Evolutionary conservation across 495 filamentous ascomycete genomes (phyloP).

Genomic region (Penicillium samsonianum): DNA sequence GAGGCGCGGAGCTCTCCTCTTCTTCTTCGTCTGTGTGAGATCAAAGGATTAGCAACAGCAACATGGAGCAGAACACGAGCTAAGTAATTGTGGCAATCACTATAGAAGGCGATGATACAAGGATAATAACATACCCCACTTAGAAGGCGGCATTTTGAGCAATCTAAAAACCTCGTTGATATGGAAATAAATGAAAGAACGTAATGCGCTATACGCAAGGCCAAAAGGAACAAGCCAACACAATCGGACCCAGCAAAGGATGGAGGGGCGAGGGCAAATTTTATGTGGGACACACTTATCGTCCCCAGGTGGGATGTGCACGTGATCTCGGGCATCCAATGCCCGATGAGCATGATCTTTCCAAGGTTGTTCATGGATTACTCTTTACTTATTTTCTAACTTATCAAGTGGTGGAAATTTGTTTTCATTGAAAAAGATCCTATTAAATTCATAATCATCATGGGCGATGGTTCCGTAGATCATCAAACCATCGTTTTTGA

Average conservation of each 20-base stretch:
- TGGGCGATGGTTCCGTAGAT: slow-evolving; percentile 15
- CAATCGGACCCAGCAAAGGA: slow-evolving; percentile 28
- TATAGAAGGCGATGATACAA: slow-evolving; percentile 7
- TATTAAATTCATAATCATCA: slow-evolving; percentile 43
- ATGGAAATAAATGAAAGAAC: slow-evolving; percentile 14
- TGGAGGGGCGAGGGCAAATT: slow-evolving; percentile 34
- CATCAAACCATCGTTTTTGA: slow-evolving; percentile 26
- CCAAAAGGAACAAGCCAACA: slow-evolving; percentile 22
- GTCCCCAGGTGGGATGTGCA: slow-evolving; percentile 25
- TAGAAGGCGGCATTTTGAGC: slow-evolving; percentile 48
- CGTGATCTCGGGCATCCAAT: slow-evolving; percentile 26
- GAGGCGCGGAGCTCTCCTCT: slow-evolving; percentile 63
- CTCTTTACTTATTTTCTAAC: slow-evolving; percentile 3
- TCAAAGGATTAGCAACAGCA: slow-evolving; percentile 17
- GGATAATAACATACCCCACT: slow-evolving; percentile 51
- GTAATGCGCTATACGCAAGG: slow-evolving; percentile 23
- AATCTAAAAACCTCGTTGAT: slow-evolving; percentile 18
- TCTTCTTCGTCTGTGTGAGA: slow-evolving; percentile 64
- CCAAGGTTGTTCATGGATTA: not conserved
- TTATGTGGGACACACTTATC: slow-evolving; percentile 38
- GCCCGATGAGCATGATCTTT: slow-evolving; percentile 25
- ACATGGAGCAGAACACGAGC: not conserved
- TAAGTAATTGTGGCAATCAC: not conserved
- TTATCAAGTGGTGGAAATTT: slow-evolving; percentile 13
- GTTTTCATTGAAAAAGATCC: slow-evolving; percentile 30